These are phyloP conservation scores for Mantamonas sphyraenae DNA, from an alignment of 78 protist species.

Conservation along the genomic window DNA sequence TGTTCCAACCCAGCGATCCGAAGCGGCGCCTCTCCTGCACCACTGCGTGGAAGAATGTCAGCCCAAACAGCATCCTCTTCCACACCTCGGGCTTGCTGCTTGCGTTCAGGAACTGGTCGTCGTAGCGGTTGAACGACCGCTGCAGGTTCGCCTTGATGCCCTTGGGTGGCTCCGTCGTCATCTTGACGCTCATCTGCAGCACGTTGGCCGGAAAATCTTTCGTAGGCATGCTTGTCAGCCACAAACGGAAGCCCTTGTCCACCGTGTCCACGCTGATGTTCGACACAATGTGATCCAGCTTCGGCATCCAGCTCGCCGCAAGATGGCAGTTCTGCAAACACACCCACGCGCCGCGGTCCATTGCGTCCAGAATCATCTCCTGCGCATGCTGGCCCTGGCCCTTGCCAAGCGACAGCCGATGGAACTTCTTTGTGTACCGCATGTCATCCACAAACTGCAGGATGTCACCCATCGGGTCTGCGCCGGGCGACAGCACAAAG, in stretches of 20 bases:
- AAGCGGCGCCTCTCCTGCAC: conserved; percentile 71
- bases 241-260: conserved; percentile 75
- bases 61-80: conserved; percentile 47
- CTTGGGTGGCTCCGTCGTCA: conserved; percentile 81
- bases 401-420: conserved; percentile 77
- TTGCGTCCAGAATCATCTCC: conserved; percentile 48
- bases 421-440: conserved; percentile 51
- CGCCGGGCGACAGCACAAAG: conserved; percentile 83
- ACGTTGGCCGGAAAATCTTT: conserved; percentile 75
- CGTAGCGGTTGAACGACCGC: conserved; percentile 27
- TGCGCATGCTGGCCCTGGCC: conserved; percentile 84
- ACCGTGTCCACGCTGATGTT: conserved; percentile 24
- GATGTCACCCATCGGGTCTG: conserved; percentile 77
- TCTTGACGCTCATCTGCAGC: conserved; percentile 76
- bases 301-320: conserved; percentile 65
- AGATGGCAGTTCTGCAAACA: conserved; percentile 85
- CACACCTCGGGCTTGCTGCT: conserved; percentile 29
- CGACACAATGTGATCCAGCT: conserved; percentile 54
- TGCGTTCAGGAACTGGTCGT: conserved; percentile 25
- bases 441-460: conserved; percentile 57
- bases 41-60: conserved; percentile 66
- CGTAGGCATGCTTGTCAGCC: conserved; percentile 85
- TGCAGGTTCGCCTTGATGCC: conserved; percentile 66
- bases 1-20: conserved; percentile 79
- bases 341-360: conserved; percentile 78